Conservation (phyloP, 2,329 filamentous ascomycete species). For the Fusarium newnesense region DNA sequence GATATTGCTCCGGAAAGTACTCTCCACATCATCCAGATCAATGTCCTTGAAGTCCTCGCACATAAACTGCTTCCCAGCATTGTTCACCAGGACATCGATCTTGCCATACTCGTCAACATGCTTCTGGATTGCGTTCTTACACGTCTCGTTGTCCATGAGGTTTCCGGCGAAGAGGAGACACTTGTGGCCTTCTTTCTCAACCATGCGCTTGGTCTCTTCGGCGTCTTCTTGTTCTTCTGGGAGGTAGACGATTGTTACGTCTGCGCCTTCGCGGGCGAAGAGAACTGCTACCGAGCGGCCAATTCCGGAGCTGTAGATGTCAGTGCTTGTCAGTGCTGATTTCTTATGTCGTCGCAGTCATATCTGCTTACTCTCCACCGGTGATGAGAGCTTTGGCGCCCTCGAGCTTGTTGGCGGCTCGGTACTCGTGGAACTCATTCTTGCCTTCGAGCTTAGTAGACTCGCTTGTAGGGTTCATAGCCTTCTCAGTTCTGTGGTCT, state of each 20-base stretch:
- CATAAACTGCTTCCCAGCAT: constrained; percentile 66
- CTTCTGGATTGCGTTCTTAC: constrained; percentile 61
- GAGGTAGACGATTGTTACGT: constrained; percentile 65
- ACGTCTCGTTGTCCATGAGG: constrained; percentile 60
- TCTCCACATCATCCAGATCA: constrained; percentile 64
- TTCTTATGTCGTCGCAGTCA: rapidly evolving
- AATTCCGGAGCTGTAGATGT: constrained; percentile 58
- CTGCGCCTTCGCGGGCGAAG: constrained; percentile 67
- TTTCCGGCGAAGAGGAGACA: constrained; percentile 61
- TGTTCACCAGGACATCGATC: constrained; percentile 66
- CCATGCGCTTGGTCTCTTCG: constrained; percentile 60
- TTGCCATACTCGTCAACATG: constrained; percentile 61
- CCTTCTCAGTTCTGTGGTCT: constrained; percentile 47
- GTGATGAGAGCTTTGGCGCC: constrained; percentile 64
- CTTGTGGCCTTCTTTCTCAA: constrained; percentile 60
- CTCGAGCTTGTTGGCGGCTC: constrained; percentile 59
- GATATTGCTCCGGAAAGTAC: constrained; percentile 67
- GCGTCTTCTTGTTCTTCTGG: constrained; percentile 67
- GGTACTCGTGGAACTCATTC: constrained; percentile 50
- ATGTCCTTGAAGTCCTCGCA: constrained; percentile 64
- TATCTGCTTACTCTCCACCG: constrained; percentile 61
- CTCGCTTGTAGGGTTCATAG: constrained; percentile 54
- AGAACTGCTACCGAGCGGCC: constrained; percentile 64
- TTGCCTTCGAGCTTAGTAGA: constrained; percentile 54
- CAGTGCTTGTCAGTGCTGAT: background rate